Base-by-base conservation (phyloP, 2,329 filamentous ascomycete species). In the Fusarium ramigenum region DNA sequence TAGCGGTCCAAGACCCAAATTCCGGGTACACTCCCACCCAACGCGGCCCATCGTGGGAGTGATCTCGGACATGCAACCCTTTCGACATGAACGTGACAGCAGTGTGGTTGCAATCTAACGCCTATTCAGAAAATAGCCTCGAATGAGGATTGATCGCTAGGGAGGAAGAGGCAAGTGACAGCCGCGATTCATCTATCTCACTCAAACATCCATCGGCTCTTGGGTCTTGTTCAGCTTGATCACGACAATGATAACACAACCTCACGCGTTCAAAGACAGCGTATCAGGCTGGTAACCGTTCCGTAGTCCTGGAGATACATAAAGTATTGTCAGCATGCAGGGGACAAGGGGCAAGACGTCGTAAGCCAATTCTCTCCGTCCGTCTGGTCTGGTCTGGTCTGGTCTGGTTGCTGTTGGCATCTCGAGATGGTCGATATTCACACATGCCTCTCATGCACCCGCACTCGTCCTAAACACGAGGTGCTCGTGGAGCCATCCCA, bases 381-480 rank as follows among this genome's bases (percentile, higher is more conserved):
- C 46, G 21, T 60, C 57, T 47, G 25, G 44, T 46, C 43, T 58
- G 19, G 44, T 46, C 43, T 58, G 19, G 44, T 44, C 42, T 58
- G 39, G 42, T 46, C 43, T 59, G 40, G 34, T 59, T 49, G 32
- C 37, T 61, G 50, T 53, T 66, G 40, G 49, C 36, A 57, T 63
- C 52, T 57, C 34, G 16, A 49, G 42, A 69, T 30, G 50, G 32
- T 37, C 23, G 19, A 54, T 57, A 73, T 71, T 69, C 66, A 53
- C 69, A 73, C 64, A 64, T 71, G 63, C 57, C 53, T 53, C 66
- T 43, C 34, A 64, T 64, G 70, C 70, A 66, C 58, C 65, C 75
- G 66, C 74, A 69, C 72, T 68, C 63, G 36, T 42, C 60, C 63
- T 70, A 76, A 77, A 78, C 77, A 78, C 77, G 77, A 78, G 75